phyloP scores from a whole-genome alignment of 2,329 filamentous ascomycete species.

The Fusarium virguliforme region DNA sequence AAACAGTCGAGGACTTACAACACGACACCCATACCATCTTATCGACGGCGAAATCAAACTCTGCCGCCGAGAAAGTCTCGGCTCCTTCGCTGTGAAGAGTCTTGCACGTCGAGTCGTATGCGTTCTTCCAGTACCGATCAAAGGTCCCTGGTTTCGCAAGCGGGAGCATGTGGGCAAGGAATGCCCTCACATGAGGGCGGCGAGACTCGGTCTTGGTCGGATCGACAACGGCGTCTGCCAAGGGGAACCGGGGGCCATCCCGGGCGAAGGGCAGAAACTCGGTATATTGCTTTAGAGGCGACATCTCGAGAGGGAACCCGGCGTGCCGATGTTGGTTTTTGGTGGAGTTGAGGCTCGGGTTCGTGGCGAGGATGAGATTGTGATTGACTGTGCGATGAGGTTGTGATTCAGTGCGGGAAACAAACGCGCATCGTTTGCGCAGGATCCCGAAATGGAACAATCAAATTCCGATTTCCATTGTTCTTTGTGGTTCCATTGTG shows the following conservation, averaged over 20 bases:
- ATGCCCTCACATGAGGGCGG: background rate
- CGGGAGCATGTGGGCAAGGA: background rate
- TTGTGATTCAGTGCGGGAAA: background rate
- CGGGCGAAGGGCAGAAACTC: background rate
- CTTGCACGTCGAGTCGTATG: background rate
- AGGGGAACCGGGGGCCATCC: background rate
- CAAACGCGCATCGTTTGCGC: background rate
- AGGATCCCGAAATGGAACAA: background rate
- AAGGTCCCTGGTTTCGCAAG: background rate
- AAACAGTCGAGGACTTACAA: background rate
- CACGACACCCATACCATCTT: background rate
- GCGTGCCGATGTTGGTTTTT: no score
- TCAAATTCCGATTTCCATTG: background rate
- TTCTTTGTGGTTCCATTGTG: background rate
- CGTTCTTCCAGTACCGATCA: background rate
- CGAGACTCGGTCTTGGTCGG: background rate
- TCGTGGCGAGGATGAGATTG: no score
- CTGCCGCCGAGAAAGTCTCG: background rate
- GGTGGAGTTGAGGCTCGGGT: no score
- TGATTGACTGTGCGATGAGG: background rate
- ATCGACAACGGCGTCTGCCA: background rate
- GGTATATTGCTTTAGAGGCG: background rate
- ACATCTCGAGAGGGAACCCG: background rate
- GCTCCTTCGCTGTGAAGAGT: no score
- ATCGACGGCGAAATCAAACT: background rate